Evolutionary conservation across 495 filamentous ascomycete genomes (phyloP).

Genomic region (Penicillium egyptiacum): DNA sequence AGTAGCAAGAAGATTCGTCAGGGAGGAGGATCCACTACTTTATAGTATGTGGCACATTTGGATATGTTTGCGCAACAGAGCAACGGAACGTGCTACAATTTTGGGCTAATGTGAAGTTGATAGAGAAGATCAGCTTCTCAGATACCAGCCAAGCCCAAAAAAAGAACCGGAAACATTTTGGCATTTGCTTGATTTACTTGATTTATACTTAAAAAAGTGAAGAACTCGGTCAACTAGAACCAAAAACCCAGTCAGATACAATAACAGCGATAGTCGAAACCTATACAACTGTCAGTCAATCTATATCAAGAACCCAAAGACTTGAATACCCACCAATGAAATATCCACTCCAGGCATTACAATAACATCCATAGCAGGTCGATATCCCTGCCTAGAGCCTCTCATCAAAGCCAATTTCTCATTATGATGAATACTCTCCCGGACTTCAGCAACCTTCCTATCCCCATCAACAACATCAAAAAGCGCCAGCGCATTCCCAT

Average conservation of each 20-base stretch:
- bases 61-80: not conserved
- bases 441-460: constrained; percentile 23
- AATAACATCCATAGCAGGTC: constrained; percentile 24
- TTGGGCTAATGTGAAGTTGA: not conserved
- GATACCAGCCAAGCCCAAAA: not conserved
- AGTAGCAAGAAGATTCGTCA: not conserved
- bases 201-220: not conserved
- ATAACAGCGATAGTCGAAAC: constrained; percentile 18
- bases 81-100: not conserved
- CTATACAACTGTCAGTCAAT: constrained; percentile 9
- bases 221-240: not conserved
- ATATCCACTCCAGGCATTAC: constrained; percentile 23
- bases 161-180: constrained; percentile 2
- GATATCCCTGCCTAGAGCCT: constrained; percentile 10
- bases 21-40: not conserved
- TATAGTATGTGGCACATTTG: not conserved
- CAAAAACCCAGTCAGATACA: constrained; percentile 17
- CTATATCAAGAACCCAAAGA: not conserved
- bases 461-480: constrained; percentile 29
- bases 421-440: constrained; percentile 25
- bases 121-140: not conserved
- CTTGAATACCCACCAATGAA: constrained; percentile 17
- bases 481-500: constrained; percentile 18
- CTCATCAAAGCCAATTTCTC: constrained; percentile 19
- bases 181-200: constrained; percentile 8